phyloP scores from a whole-genome alignment of 2,329 filamentous ascomycete species.

The Massarina eburnea region DNA sequence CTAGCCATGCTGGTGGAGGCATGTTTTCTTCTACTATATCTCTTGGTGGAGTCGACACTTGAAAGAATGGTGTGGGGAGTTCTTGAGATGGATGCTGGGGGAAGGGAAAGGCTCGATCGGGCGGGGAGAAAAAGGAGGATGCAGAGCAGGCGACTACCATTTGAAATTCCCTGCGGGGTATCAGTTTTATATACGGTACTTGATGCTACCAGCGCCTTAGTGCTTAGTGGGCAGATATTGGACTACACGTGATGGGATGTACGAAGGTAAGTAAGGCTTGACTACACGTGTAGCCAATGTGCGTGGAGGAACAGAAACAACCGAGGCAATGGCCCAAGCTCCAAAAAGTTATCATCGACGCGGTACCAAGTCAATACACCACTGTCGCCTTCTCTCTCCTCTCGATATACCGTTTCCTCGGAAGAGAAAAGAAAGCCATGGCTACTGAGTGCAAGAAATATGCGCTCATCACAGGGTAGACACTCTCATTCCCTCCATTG shows the following conservation, averaged over 20 bases:
- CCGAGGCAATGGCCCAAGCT: constrained; percentile 5
- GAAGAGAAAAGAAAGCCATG: constrained; percentile 8
- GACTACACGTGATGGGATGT: background rate
- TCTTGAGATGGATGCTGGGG: too few relatives aligned
- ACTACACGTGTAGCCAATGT: background rate
- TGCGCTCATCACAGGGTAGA: constrained; percentile 43
- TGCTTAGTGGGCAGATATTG: too few relatives aligned
- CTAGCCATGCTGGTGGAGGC: constrained; percentile 15
- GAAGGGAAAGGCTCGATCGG: too few relatives aligned
- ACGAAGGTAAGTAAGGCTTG: background rate
- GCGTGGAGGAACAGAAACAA: constrained; percentile 4
- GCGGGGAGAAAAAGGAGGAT: too few relatives aligned
- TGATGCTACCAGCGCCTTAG: too few relatives aligned
- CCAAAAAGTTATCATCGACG: too few relatives aligned
- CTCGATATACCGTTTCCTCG: background rate
- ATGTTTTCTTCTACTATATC: background rate
- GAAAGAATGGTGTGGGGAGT: too few relatives aligned
- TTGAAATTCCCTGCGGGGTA: too few relatives aligned
- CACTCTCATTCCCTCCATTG: background rate
- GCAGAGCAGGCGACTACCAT: too few relatives aligned
- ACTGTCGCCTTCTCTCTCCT: background rate
- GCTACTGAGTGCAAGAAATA: constrained; percentile 22
- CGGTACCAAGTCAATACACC: background rate
- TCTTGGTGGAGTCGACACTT: background rate
- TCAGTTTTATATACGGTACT: too few relatives aligned